These are phyloP conservation scores for Aspergillus oerlinghausenensis DNA, from an alignment of 2,329 filamentous ascomycete genomes.

Conservation along the genomic window DNA sequence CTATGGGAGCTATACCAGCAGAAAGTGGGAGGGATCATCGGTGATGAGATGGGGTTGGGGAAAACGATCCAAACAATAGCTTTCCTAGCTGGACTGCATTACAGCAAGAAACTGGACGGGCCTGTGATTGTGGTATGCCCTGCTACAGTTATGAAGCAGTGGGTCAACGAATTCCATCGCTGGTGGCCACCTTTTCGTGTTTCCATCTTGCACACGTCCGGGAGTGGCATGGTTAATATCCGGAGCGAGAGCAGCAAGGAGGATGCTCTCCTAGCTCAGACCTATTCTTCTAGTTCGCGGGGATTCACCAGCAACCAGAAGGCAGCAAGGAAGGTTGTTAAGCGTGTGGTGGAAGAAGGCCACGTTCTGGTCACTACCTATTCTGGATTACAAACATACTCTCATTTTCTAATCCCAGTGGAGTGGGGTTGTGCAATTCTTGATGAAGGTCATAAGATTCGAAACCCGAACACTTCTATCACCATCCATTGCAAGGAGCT, in stretches of 20 bases:
- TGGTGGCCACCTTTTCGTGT: conserved; percentile 99
- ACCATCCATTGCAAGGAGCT: conserved; percentile 94
- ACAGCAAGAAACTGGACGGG: conserved; percentile 77
- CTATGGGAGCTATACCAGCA: conserved; percentile 87
- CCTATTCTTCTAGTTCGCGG: conserved; percentile 38
- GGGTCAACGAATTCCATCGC: conserved; percentile 96
- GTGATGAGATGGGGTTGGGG: conserved; percentile 98
- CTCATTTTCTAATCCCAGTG: conserved; percentile 72
- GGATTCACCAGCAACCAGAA: conserved; percentile 52
- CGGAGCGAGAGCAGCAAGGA: conserved; percentile 58
- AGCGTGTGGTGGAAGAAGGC: conserved; percentile 74
- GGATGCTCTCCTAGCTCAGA: conserved; percentile 57
- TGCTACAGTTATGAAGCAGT: conserved; percentile 91
- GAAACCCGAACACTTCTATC: conserved; percentile 91
- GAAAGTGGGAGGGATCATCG: conserved; percentile 87
- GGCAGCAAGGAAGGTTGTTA: conserved; percentile 73
- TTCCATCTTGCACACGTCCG: conserved; percentile 89
- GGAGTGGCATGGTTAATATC: conserved; percentile 91
- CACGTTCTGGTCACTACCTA: conserved; percentile 96
- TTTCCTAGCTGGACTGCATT: conserved; percentile 85
- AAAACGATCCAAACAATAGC: conserved; percentile 83
- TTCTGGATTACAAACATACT: conserved; percentile 88
- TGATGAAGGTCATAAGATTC: conserved; percentile 96
- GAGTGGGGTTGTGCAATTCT: conserved; percentile 92
- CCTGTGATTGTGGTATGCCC: conserved; percentile 90